Evolutionary conservation across 2,329 filamentous ascomycete genomes (phyloP).

Genomic region (Corinectria fuckeliana): DNA sequence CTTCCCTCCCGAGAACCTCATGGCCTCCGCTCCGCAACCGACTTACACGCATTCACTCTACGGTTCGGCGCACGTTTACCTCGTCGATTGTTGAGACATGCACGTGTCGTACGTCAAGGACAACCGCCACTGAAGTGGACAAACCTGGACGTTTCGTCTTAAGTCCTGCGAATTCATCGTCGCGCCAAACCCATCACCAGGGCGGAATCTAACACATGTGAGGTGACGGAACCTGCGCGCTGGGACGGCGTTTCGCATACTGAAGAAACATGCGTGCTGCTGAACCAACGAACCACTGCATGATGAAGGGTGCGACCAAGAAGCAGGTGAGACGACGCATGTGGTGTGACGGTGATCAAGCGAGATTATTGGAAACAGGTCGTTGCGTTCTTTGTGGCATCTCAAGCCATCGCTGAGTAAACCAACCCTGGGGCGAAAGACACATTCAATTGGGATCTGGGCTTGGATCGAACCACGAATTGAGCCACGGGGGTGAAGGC

Average conservation of each 20-base stretch:
- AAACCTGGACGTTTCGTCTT: not conserved
- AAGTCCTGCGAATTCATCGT: not conserved
- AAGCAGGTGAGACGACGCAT: conserved; percentile 28
- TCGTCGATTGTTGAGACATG: conserved; percentile 8
- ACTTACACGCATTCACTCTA: not conserved
- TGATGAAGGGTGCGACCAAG: conserved; percentile 24
- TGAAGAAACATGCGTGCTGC: conserved; percentile 14
- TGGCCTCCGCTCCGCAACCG: not conserved
- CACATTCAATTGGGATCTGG: not conserved
- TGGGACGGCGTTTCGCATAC: conserved; percentile 14
- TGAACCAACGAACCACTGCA: conserved; percentile 21
- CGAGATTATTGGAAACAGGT: conserved; percentile 33
- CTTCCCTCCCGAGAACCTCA: not conserved
- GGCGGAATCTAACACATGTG: conserved; percentile 9
- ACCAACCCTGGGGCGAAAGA: conserved; percentile 1
- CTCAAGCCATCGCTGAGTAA: conserved; percentile 8
- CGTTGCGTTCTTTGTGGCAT: conserved; percentile 17
- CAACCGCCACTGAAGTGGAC: not conserved
- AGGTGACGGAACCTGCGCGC: conserved; percentile 4
- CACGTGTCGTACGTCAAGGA: conserved; percentile 7
- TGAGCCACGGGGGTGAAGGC: not conserved
- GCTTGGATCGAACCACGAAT: not conserved
- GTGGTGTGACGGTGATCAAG: conserved; percentile 32
- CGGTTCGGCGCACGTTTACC: not conserved
- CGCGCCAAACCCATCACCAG: not conserved